Evolutionary conservation across 164 flowering plant genomes (phyloP), one percentile per base, ranked within the genome.

Genomic region (Sedum album): DNA sequence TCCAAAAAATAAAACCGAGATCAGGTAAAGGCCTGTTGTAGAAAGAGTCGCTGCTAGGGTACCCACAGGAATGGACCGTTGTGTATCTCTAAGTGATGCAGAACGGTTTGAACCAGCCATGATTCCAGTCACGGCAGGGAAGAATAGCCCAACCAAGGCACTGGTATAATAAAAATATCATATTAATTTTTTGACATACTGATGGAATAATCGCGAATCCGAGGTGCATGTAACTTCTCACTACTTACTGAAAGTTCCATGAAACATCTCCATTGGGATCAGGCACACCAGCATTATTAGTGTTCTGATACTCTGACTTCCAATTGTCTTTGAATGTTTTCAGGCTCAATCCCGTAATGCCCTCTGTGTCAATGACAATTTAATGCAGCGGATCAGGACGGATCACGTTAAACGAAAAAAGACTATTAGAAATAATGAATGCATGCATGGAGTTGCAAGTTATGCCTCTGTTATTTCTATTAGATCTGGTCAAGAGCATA

Each of bases 81-180:
- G 97, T 65, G 99, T 95, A 70, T 95, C 99, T 74, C 81, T 92
- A 41, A 95, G 76, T n/a, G 92, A 86, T 31, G 99, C 94, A 60
- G 99, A 95, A 61, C 99, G 93, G 82, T 95, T 95, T 62, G 99
- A 95, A 73, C 99, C 99, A 55, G 99, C 99, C 99, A 95, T 95
- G 68, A 95, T 92, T 73, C 99, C 99, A 1, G 97, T 95, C 4
- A 95, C 99, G 71, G 99, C 97, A 73, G 99, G 99, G 80, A 95
- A 95, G 73, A 95, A 95, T 60, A 95, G 91, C 35, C 99, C 97
- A 51, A 95, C 97, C 90, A 95, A 71, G 70, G 94, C 91, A 88
- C 99, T 95, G 84, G 63, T 53, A 79, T 21, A 51, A 67, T 28
- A 49, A 53, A 65, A 8, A 25, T 31, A 48, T 49, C 6, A 25